Evolutionary conservation across 306 rosid genomes (phyloP).

Genomic region (Trifolium pratense): DNA sequence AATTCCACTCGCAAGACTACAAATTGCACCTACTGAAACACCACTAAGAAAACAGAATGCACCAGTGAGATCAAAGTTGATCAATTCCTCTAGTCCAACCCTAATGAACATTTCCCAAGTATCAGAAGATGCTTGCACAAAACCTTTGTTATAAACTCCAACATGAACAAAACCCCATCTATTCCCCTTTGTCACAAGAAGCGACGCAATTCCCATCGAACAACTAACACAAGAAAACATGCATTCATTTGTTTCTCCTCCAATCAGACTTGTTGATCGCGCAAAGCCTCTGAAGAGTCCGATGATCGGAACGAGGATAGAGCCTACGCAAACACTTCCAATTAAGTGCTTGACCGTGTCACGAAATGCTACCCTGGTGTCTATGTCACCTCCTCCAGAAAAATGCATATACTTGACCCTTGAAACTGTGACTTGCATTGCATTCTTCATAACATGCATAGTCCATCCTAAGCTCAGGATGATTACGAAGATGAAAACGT

Average conservation of each 20-base stretch:
- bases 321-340: slow-evolving; percentile 69
- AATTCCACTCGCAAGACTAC: slow-evolving; percentile 66
- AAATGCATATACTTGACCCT: slow-evolving; percentile 59
- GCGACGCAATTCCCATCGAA: slow-evolving; percentile 60
- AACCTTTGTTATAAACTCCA: slow-evolving; percentile 65
- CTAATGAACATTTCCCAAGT: slow-evolving; percentile 62
- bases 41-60: slow-evolving; percentile 78
- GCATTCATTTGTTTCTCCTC: slow-evolving; percentile 69
- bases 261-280: slow-evolving; percentile 52
- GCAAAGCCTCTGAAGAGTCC: slow-evolving; percentile 58
- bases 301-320: slow-evolving; percentile 58
- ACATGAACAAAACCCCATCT: slow-evolving; percentile 86
- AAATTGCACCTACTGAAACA: slow-evolving; percentile 59
- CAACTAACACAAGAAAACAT: slow-evolving; percentile 77
- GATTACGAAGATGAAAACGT: slow-evolving; percentile 55
- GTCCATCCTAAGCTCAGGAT: slow-evolving; percentile 77
- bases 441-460: slow-evolving; percentile 72
- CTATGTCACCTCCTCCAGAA: slow-evolving; percentile 39
- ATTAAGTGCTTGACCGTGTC: slow-evolving; percentile 55
- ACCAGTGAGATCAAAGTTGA: slow-evolving; percentile 73
- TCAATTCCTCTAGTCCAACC: slow-evolving; percentile 52
- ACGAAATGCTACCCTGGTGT: slow-evolving; percentile 47
- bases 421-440: slow-evolving; percentile 60
- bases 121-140: slow-evolving; percentile 71
- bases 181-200: slow-evolving; percentile 58